Conservation (phyloP, 2,329 filamentous ascomycete genomes). For the Claviceps paspali region DNA sequence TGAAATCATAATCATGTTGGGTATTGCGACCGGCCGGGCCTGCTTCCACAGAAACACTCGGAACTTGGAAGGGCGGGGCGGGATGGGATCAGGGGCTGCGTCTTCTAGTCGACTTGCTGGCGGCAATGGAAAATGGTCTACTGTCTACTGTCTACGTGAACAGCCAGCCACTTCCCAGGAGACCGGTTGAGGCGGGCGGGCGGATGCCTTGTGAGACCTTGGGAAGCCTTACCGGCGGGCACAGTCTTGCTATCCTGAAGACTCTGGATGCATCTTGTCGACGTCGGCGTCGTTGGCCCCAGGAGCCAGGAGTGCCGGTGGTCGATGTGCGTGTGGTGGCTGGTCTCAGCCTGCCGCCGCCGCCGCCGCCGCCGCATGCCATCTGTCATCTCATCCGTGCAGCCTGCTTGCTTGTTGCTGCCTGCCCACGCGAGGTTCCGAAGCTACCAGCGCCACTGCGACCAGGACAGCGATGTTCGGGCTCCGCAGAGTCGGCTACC, state of each 20-base stretch:
- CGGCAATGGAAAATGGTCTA: neutral
- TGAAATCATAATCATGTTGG: neutral
- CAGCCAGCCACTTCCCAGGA: slow-evolving; percentile 2
- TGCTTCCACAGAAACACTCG: neutral
- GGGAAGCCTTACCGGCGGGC: too few relatives aligned
- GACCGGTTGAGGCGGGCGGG: neutral
- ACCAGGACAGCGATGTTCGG: neutral
- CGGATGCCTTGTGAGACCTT: neutral
- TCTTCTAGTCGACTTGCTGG: neutral
- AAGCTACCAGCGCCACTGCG: slow-evolving; percentile 8
- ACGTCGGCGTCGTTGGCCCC: neutral
- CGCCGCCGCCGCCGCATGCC: too few relatives aligned
- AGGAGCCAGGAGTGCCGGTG: slow-evolving; percentile 1
- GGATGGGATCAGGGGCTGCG: neutral
- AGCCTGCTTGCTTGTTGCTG: slow-evolving; percentile 6
- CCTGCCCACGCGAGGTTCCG: slow-evolving; percentile 10
- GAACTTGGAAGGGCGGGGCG: too few relatives aligned
- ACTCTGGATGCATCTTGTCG: neutral
- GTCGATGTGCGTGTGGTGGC: neutral
- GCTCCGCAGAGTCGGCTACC: neutral
- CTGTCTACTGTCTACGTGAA: too few relatives aligned
- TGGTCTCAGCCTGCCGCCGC: neutral
- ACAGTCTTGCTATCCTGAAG: neutral
- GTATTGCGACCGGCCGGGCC: neutral
- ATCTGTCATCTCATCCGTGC: slow-evolving; percentile 3